Percentiles rank a stretch among this genome's conserved stretches.
Conservation (phyloP, 345 rosid genomes). For the Syzygium aromaticum region DNA sequence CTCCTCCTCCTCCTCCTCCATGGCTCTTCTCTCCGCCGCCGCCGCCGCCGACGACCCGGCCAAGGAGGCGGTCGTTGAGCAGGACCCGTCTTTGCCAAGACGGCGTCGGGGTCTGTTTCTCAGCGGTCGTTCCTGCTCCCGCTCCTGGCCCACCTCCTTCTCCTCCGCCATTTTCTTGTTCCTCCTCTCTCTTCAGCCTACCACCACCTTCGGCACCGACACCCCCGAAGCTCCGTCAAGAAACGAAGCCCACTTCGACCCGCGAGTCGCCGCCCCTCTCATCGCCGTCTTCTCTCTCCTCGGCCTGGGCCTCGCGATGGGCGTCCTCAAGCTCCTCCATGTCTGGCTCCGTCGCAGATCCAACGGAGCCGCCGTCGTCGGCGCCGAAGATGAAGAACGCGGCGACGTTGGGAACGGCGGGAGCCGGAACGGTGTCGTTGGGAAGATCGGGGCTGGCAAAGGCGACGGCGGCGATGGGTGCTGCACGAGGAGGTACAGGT, state of each 20-base stretch:
- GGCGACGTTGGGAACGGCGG: not conserved
- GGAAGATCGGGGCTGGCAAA: not conserved
- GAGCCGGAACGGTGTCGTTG: not conserved
- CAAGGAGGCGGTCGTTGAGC: not conserved
- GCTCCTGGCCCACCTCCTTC: not conserved
- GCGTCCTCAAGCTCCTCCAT: not conserved
- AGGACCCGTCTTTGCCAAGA: not conserved
- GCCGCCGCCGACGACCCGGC: not conserved
- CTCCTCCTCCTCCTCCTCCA: not conserved
- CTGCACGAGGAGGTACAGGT: not conserved
- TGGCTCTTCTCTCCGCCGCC: not conserved
- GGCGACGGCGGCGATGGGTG: not conserved
- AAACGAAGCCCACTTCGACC: not conserved
- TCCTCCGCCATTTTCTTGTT: not conserved
- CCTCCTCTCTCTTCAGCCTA: not conserved
- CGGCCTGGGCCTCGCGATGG: conserved; percentile 4
- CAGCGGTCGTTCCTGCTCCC: not conserved
- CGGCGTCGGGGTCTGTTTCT: not conserved
- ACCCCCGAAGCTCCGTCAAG: not conserved
- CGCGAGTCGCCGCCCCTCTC: not conserved
- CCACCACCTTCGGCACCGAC: not conserved
- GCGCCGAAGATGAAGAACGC: not conserved
- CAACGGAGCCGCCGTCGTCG: conserved; percentile 1
- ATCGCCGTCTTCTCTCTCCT: not conserved
- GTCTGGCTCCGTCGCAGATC: conserved; percentile 5